Evolutionary conservation across 225 moss, liverwort and hornwort species (phyloP).

Genomic region (Pseudisothecium myosuroides): DNA sequence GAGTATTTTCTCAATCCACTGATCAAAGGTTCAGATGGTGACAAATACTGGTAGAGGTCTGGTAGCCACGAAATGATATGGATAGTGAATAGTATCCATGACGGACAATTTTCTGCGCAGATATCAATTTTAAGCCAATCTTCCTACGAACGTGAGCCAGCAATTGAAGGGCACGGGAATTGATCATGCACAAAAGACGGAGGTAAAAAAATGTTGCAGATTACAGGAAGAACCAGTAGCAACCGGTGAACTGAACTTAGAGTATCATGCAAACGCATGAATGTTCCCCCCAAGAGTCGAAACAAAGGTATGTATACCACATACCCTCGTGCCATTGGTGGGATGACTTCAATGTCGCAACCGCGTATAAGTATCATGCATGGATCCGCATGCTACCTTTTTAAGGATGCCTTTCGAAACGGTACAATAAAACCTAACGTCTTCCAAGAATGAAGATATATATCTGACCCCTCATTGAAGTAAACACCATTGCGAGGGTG

Average conservation of each 20-base stretch:
- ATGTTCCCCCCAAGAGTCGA: slow-evolving; percentile 50
- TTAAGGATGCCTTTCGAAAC: background rate
- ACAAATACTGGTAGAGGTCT: background rate
- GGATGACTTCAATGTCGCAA: slow-evolving; percentile 12
- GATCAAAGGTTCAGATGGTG: background rate
- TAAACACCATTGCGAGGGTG: slow-evolving; percentile 31
- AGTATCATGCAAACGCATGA: background rate
- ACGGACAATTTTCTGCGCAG: background rate
- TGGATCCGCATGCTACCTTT: slow-evolving; percentile 20
- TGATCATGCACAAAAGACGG: too few species aligned
- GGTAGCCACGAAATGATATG: background rate
- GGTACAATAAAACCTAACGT: too few species aligned
- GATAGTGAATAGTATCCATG: too few species aligned
- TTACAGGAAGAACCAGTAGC: background rate
- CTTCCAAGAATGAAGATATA: background rate
- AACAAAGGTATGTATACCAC: slow-evolving; percentile 25
- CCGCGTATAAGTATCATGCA: slow-evolving; percentile 57
- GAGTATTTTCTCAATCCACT: background rate
- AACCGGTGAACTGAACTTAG: background rate
- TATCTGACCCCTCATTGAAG: slow-evolving; percentile 44
- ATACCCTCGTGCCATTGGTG: slow-evolving; percentile 50
- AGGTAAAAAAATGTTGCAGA: background rate
- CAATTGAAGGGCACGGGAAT: too few species aligned
- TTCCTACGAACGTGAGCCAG: background rate
- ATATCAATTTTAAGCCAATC: too few species aligned